These are phyloP conservation scores for Lagenidium giganteum DNA, from an alignment of 352 stramenopile genomes.

Conservation along the genomic window DNA sequence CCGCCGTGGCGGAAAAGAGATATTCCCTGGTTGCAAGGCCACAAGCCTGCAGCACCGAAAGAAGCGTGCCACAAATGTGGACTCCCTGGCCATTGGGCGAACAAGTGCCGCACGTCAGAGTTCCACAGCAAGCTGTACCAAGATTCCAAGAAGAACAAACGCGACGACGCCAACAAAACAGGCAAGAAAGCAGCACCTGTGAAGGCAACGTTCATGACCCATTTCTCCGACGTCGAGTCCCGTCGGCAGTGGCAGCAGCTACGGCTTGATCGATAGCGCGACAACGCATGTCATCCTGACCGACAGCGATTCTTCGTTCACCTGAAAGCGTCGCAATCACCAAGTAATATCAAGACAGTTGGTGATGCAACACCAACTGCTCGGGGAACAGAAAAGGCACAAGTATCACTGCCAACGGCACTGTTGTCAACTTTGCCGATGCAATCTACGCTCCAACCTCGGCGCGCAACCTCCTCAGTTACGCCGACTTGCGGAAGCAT, in stretches of 20 bases:
- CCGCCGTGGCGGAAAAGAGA: not conserved
- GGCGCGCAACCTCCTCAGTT: too few species aligned
- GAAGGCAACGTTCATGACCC: conserved; percentile 10
- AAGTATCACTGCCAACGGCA: conserved; percentile 3
- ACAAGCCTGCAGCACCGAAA: too few species aligned
- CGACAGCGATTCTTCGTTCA: conserved; percentile 5
- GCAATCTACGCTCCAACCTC: too few species aligned
- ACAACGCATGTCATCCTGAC: conserved; percentile 8
- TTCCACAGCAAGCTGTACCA: conserved; percentile 13
- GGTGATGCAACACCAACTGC: conserved; percentile 1
- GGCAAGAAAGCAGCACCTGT: too few species aligned
- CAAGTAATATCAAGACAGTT: conserved; percentile 4
- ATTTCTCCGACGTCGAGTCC: conserved; percentile 9
- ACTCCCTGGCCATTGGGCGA: conserved; percentile 2
- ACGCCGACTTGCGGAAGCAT: too few species aligned
- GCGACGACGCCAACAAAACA: too few species aligned
- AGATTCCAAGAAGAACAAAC: too few species aligned
- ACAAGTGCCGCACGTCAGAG: not conserved
- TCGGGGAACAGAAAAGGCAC: not conserved
- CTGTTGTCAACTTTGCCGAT: conserved; percentile 2
- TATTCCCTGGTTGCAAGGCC: not conserved
- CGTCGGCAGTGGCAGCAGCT: not conserved
- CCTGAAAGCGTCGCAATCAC: not conserved
- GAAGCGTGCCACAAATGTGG: conserved; percentile 4
- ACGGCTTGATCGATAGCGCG: conserved; percentile 6